Percentiles rank a stretch among this genome's conserved stretches.
Evolutionary conservation across 106 monocot genomes (phyloP).

Genomic region (Phalaenopsis equestris): DNA sequence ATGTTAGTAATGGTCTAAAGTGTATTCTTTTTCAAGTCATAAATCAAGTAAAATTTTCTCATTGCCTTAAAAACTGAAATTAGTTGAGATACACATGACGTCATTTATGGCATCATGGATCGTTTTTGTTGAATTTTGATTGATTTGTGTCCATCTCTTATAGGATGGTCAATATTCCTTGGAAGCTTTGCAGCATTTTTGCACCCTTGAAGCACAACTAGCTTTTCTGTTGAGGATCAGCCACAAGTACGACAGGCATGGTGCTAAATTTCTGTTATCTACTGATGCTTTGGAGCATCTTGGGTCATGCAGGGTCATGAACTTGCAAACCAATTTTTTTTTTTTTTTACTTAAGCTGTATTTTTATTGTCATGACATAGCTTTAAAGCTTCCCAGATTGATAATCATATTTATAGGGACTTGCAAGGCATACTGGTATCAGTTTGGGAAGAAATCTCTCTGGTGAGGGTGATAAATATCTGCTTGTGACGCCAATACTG

Average conservation of each 20-base stretch:
- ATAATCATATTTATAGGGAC: slow-evolving; percentile 20
- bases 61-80: not conserved
- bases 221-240: slow-evolving; percentile 72
- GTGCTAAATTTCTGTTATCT: slow-evolving; percentile 81
- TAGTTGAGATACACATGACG: not conserved
- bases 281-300: slow-evolving; percentile 77
- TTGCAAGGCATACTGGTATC: slow-evolving; percentile 15
- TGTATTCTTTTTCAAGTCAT: not conserved
- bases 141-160: not conserved
- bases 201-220: slow-evolving; percentile 71
- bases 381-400: not conserved
- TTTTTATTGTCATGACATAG: not conserved
- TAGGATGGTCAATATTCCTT: slow-evolving; percentile 54
- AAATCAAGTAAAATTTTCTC: not conserved
- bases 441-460: slow-evolving; percentile 23
- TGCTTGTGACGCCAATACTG: slow-evolving; percentile 57
- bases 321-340: slow-evolving; percentile 36
- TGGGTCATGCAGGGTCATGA: slow-evolving; percentile 41
- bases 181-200: slow-evolving; percentile 61
- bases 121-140: not conserved
- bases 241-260: slow-evolving; percentile 65
- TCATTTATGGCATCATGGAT: not conserved
- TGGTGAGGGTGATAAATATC: slow-evolving; percentile 30
- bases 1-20: not conserved
- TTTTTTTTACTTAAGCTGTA: not conserved